phyloP scores from a whole-genome alignment of 2,329 filamentous ascomycete species.

The Xylaria sp. region DNA sequence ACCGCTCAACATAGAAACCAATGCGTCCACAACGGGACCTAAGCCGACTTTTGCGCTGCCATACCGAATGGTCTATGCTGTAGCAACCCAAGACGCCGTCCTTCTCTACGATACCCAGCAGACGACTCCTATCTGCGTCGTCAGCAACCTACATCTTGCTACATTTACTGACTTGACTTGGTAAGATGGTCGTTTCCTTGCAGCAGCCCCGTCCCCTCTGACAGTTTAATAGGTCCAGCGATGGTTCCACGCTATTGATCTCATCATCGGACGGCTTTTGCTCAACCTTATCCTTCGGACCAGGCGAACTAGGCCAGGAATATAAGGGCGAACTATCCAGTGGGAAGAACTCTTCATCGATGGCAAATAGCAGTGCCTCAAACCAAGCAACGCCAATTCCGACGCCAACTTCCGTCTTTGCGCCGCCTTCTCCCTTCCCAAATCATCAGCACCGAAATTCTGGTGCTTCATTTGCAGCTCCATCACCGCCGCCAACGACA shows the following conservation, averaged over 20 bases:
- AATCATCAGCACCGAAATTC: conserved; percentile 69
- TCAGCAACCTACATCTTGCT: conserved; percentile 96
- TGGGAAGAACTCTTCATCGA: conserved; percentile 57
- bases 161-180: conserved; percentile 97
- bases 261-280: conserved; percentile 99
- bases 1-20: conserved; percentile 57
- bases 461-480: conserved; percentile 66
- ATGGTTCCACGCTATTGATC: conserved; percentile 84
- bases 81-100: conserved; percentile 95
- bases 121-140: conserved; percentile 89
- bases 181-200: conserved; percentile 62
- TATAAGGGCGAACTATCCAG: conserved; percentile 77
- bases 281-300: conserved; percentile 84
- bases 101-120: conserved; percentile 97
- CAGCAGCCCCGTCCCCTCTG: conserved; percentile 36
- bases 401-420: conserved; percentile 73
- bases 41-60: conserved; percentile 83
- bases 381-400: conserved; percentile 75
- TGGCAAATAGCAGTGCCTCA: conserved; percentile 59
- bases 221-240: conserved; percentile 70
- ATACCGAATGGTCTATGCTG: conserved; percentile 95
- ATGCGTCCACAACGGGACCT: conserved; percentile 65
- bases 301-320: conserved; percentile 84
- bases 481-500: conserved; percentile 66
- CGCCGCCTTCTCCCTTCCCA: conserved; percentile 69